Base-by-base conservation (phyloP, 441 rosid genomes). In the Syzygium malaccense region DNA sequence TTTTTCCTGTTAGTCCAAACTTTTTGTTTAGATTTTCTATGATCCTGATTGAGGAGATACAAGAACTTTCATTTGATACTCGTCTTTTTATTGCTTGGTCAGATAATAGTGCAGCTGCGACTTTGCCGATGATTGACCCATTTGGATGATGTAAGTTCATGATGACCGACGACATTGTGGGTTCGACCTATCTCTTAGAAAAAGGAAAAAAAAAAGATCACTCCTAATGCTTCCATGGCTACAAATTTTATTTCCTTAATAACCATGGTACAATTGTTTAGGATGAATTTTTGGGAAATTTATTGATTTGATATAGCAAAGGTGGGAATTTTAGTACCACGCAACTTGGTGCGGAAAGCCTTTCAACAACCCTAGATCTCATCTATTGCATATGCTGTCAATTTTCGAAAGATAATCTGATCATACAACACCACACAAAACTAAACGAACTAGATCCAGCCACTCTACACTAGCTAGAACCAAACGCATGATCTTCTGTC, bases 121-220 rank as follows among this genome's bases (percentile, higher is more conserved):
- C 8, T 23, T 41, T 23, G 9, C 5, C 3, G 1, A 41, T 37
- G 9, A 75, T 75, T n/a, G 4, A 75, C 1, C 4, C 18, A 6
- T 18, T 75, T 75, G 10, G n/a, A 20, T 75, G n/a, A 13, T 1
- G 3, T 45, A 3, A 23, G 10, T 37, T 75, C 23, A 37, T 12
- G 7, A 3, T 23, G 28, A 6, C 18, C 1, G 1, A 23, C 2
- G 6, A 4, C 0, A 8, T 66, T 30, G 23, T 33, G 2, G 25
- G 51, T 75, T 6, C 3, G 49, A 48, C 18, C 83, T 6, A 41
- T 75, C 53, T 41, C 83, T 75, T 13, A 25, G 5, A 3, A 75
- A 23, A 23, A 37, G 51, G 18, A 23, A 19, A 11, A 60, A 11
- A 60, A 57, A 71, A 37, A 20, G 0, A 75, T 41, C 51, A 41